Conservation (phyloP, 1,284 basidiomycete species). For the Macrocystidia cucumis region DNA sequence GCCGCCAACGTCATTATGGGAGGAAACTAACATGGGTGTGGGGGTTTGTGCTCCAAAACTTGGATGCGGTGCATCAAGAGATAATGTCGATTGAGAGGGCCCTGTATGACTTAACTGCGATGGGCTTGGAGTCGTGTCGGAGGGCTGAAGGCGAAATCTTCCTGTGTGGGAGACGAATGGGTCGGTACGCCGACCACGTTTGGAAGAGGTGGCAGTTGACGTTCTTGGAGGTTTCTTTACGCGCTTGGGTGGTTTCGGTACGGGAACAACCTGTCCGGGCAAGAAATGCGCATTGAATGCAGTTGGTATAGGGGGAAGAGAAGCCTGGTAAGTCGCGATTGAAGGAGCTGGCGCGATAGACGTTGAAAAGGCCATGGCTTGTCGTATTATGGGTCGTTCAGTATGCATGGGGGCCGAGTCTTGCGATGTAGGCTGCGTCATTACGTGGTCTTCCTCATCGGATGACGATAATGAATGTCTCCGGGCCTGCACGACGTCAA, state of each 20-base stretch:
- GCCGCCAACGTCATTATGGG: too few relatives aligned
- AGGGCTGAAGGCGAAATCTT: conserved; percentile 28
- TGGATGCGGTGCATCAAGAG: too few relatives aligned
- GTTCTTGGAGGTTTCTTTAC: conserved; percentile 10
- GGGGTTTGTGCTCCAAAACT: too few relatives aligned
- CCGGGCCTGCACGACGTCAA: conserved; percentile 23
- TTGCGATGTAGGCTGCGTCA: conserved; percentile 26
- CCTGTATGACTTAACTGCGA: too few relatives aligned
- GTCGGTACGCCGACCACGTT: too few relatives aligned
- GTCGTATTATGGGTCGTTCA: conserved; percentile 42
- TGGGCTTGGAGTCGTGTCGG: conserved; percentile 18
- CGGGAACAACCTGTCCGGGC: conserved; percentile 42
- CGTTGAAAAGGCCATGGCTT: conserved; percentile 41
- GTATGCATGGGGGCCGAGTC: conserved; percentile 37
- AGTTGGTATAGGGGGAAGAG: conserved; percentile 17
- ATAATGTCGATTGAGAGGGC: too few relatives aligned
- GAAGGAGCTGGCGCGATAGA: conserved; percentile 16
- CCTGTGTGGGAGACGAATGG: conserved; percentile 29
- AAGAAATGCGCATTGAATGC: conserved; percentile 28
- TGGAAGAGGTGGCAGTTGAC: too few relatives aligned
- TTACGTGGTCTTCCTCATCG: conserved; percentile 36
- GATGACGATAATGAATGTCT: conserved; percentile 41
- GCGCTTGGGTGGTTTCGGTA: conserved; percentile 10
- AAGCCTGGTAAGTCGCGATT: conserved; percentile 38
- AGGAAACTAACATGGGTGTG: too few relatives aligned